A percentile compares a stretch with the other conserved stretches of the same genome.
Evolutionary conservation across 2,329 filamentous ascomycete genomes (phyloP).

Genomic region (Aspergillus proliferans): DNA sequence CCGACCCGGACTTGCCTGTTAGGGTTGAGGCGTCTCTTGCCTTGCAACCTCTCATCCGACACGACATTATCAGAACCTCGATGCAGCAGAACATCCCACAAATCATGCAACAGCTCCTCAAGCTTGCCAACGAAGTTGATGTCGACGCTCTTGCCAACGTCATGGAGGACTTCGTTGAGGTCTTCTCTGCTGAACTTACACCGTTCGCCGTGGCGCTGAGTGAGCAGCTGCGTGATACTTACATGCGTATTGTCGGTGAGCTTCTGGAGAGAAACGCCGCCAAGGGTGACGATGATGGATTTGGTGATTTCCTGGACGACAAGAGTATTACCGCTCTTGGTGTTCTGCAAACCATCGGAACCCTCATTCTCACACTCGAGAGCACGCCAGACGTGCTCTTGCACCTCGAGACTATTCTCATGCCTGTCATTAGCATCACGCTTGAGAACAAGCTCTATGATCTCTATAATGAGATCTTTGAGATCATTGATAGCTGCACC

Average conservation of each 20-base stretch:
- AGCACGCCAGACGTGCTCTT: conserved; percentile 92
- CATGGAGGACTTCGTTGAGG: conserved; percentile 99
- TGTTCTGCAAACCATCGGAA: conserved; percentile 95
- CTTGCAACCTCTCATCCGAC: conserved; percentile 88
- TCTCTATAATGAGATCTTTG: conserved; percentile 95
- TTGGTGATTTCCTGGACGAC: conserved; percentile 89
- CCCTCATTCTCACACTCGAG: conserved; percentile 90
- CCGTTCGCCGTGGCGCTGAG: conserved; percentile 94
- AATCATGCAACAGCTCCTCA: conserved; percentile 98
- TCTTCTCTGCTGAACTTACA: conserved; percentile 93
- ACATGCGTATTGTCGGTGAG: conserved; percentile 86
- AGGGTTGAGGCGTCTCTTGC: conserved; percentile 90
- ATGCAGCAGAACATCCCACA: conserved; percentile 98
- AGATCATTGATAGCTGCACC: conserved; percentile 98
- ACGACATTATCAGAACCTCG: conserved; percentile 85
- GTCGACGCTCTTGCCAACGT: conserved; percentile 96
- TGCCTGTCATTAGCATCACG: conserved; percentile 94
- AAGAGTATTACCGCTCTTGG: conserved; percentile 97
- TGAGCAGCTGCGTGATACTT: conserved; percentile 92
- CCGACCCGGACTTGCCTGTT: conserved; percentile 85
- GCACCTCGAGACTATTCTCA: conserved; percentile 89
- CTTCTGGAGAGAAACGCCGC: conserved; percentile 77
- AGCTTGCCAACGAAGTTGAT: conserved; percentile 95
- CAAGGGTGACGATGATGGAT: conserved; percentile 69
- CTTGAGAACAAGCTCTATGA: conserved; percentile 98